These are phyloP conservation scores for Stagonosporopsis vannaccii DNA, from an alignment of 2,329 filamentous ascomycete genomes.

Conservation along the genomic window DNA sequence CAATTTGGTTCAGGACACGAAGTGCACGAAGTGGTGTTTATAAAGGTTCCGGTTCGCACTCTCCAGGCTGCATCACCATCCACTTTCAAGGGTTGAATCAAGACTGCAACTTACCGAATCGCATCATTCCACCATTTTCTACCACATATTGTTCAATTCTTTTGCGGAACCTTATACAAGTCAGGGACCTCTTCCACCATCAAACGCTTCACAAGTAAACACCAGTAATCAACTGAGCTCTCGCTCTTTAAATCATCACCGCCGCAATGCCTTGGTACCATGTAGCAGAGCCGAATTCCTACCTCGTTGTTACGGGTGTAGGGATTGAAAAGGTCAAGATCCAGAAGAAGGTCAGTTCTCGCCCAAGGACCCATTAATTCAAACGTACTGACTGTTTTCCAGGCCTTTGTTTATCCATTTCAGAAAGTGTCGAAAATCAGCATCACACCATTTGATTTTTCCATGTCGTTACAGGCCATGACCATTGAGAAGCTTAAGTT, in stretches of 20 bases:
- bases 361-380: constrained; percentile 26
- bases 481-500: constrained; percentile 88
- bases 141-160: not conserved
- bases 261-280: constrained; percentile 63
- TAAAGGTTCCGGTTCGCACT: constrained; percentile 2
- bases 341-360: constrained; percentile 69
- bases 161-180: not conserved
- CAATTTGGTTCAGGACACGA: not conserved
- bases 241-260: not conserved
- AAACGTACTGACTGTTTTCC: constrained; percentile 1
- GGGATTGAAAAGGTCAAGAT: constrained; percentile 77
- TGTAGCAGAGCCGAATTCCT: constrained; percentile 78
- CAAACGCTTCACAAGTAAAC: not conserved
- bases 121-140: not conserved
- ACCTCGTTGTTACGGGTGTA: constrained; percentile 86
- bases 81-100: not conserved
- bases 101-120: not conserved
- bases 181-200: not conserved
- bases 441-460: constrained; percentile 81
- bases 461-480: constrained; percentile 85
- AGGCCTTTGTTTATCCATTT: constrained; percentile 49
- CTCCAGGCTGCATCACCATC: not conserved
- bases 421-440: constrained; percentile 55
- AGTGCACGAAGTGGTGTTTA: not conserved
- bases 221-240: not conserved